These are phyloP conservation scores for Cercophora newfieldiana DNA, from an alignment of 495 filamentous ascomycete species.

Conservation along the genomic window DNA sequence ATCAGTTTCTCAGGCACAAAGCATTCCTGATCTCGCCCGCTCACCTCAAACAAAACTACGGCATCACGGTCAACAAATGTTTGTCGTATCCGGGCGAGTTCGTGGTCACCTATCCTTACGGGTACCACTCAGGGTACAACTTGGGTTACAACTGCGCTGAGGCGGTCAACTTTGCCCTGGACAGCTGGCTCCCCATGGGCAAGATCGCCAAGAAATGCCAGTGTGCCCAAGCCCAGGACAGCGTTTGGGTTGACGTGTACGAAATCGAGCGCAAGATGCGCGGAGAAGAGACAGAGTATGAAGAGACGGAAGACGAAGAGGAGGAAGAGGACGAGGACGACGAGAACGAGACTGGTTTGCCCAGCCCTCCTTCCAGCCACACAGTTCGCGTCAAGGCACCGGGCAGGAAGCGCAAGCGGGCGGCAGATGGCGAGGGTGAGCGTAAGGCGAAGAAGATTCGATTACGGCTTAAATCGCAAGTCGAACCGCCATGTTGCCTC, in stretches of 20 bases:
- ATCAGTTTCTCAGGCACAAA: slow-evolving; percentile 96
- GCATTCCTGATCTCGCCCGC: slow-evolving; percentile 95
- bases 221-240: slow-evolving; percentile 82
- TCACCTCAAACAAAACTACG: slow-evolving; percentile 79
- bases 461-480: slow-evolving; percentile 64
- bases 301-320: slow-evolving; percentile 77
- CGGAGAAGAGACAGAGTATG: slow-evolving; percentile 89
- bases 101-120: slow-evolving; percentile 97
- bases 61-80: slow-evolving; percentile 91
- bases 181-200: slow-evolving; percentile 92
- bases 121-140: slow-evolving; percentile 98
- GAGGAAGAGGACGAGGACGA: slow-evolving; percentile 69
- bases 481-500: slow-evolving; percentile 84
- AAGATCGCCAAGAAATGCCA: slow-evolving; percentile 96
- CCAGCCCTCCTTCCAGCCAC: slow-evolving; percentile 67
- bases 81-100: slow-evolving; percentile 98
- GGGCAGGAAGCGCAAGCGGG: slow-evolving; percentile 56
- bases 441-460: slow-evolving; percentile 71
- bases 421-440: slow-evolving; percentile 37
- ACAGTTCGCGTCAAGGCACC: slow-evolving; percentile 52
- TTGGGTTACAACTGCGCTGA: slow-evolving; percentile 98
- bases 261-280: slow-evolving; percentile 93
- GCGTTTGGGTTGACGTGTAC: slow-evolving; percentile 95
- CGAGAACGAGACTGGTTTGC: slow-evolving; percentile 62
- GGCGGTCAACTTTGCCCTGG: slow-evolving; percentile 96